Evolutionary conservation across 2,329 filamentous ascomycete genomes (phyloP), one percentile per base, ranked within the genome.

Genomic region (Trichophyton rubrum): DNA sequence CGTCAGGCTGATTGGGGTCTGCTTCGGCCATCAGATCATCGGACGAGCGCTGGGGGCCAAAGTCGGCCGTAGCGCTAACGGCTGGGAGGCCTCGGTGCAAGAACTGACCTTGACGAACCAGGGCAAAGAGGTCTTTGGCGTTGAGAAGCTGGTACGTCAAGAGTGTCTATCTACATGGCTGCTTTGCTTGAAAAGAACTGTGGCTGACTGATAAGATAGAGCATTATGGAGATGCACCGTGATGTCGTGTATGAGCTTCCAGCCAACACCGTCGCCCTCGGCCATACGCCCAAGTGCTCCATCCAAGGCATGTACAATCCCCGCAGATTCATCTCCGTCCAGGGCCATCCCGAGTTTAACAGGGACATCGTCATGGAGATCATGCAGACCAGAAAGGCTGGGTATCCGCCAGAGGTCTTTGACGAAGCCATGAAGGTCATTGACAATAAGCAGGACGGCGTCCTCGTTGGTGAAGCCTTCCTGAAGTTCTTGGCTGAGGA

Each of bases 1-100:
- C 0, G 82, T 93, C 6, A 81, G 84, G 40, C 74, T 91, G n/a
- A 79, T 95, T 15, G 90, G 89, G 9, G 80, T 93, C 15, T 95
- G 90, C 73, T 95, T 92, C 71, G 90, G 90, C 3, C 90, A 95
- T 71, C 89, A 95, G 76, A 90, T 95, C 67, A 76, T 93, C 49
- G 89, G 82, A 0, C 80, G 89, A 59, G 88, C 89, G 0, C 70
- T 91, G 66, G 88, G 84, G 2, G 80, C 76, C 20, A 80, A 82
- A 66, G 87, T 95, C 1, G 85, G 79, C 40, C 76, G 84, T 59
- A 88, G 83, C 70, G 79, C 84, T 24, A 72, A 76, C 20, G 89
- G 89, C 1, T 95, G 90, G 90, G 90, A 95, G 74, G 76, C 88
- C n/a, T 84, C 86, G 57, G 89, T 93, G 2, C 82, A 82, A 24